Evolutionary conservation across 768 basidiomycete genomes (phyloP).

Genomic region (Boletus speciosus): DNA sequence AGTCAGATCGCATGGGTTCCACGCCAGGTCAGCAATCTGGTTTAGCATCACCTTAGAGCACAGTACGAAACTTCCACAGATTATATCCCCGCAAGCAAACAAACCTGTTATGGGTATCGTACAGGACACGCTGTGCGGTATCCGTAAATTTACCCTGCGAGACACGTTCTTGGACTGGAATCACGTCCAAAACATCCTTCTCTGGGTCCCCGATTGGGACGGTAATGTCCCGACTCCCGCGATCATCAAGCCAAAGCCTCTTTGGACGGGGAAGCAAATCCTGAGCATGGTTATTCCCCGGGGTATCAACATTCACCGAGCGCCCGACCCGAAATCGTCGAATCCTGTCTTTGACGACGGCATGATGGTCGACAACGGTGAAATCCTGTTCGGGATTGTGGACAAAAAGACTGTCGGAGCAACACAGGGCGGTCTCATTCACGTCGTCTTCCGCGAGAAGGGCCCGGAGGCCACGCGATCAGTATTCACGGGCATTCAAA

Average conservation of each 20-base stretch:
- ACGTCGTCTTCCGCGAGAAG: constrained; percentile 96
- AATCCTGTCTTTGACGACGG: constrained; percentile 91
- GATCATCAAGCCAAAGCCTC: constrained; percentile 92
- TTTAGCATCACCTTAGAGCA: background rate
- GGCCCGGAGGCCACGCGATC: constrained; percentile 88
- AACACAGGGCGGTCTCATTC: constrained; percentile 89
- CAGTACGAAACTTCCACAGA: constrained; percentile 44
- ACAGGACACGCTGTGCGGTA: constrained; percentile 96
- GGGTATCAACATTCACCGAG: constrained; percentile 89
- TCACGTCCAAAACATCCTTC: constrained; percentile 92
- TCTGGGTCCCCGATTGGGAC: constrained; percentile 99
- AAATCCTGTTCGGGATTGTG: constrained; percentile 91
- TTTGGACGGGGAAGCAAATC: constrained; percentile 98
- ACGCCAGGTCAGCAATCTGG: constrained; percentile 61
- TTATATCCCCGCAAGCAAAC: constrained; percentile 98
- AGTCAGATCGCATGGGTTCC: constrained; percentile 99
- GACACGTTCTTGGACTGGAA: constrained; percentile 96
- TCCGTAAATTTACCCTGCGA: constrained; percentile 94
- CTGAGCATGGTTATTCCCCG: constrained; percentile 88
- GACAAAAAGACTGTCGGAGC: constrained; percentile 99
- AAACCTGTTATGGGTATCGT: constrained; percentile 99
- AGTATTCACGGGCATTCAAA: constrained; percentile 91
- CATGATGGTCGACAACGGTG: constrained; percentile 94
- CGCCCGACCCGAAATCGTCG: constrained; percentile 72
- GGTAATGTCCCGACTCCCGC: constrained; percentile 88